Conservation (phyloP, 2,329 filamentous ascomycete genomes). For the Cercospora canescens region DNA sequence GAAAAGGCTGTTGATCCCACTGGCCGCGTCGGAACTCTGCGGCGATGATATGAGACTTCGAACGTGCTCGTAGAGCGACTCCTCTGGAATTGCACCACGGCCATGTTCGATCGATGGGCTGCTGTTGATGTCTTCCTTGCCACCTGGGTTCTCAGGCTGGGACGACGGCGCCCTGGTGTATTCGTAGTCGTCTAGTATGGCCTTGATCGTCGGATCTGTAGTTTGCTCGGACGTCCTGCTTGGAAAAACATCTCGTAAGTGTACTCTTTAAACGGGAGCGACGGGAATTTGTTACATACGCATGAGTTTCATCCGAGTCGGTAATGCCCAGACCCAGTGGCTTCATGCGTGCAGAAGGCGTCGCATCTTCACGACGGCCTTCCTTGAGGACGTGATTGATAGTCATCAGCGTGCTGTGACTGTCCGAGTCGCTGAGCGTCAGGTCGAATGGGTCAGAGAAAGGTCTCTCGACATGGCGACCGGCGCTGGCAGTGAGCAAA, state of each 20-base stretch:
- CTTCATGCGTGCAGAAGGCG: constrained; percentile 8
- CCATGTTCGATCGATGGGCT: constrained; percentile 19
- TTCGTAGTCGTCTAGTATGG: constrained; percentile 31
- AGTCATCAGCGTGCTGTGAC: constrained; percentile 15
- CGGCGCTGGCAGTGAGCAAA: constrained; percentile 5
- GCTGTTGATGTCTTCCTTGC: constrained; percentile 5
- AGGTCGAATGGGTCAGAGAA: constrained; percentile 32
- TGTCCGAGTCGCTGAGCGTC: constrained; percentile 27
- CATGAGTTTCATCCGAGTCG: constrained; percentile 28
- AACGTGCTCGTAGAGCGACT: not conserved
- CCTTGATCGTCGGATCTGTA: constrained; percentile 28
- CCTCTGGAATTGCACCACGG: not conserved
- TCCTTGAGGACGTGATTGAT: constrained; percentile 21
- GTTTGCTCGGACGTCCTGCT: constrained; percentile 27
- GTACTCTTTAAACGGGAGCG: constrained; percentile 33
- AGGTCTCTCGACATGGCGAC: constrained; percentile 13
- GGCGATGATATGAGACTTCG: constrained; percentile 11
- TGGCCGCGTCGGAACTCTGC: constrained; percentile 9
- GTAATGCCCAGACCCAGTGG: constrained; percentile 19
- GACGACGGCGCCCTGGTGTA: constrained; percentile 23
- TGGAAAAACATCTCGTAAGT: constrained; percentile 37
- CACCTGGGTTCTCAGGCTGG: not conserved
- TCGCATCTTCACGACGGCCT: constrained; percentile 15
- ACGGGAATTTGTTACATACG: constrained; percentile 33
- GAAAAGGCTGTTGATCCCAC: not conserved